Base-by-base conservation (phyloP, 768 basidiomycete genomes). In the Tephrocybe rancida region DNA sequence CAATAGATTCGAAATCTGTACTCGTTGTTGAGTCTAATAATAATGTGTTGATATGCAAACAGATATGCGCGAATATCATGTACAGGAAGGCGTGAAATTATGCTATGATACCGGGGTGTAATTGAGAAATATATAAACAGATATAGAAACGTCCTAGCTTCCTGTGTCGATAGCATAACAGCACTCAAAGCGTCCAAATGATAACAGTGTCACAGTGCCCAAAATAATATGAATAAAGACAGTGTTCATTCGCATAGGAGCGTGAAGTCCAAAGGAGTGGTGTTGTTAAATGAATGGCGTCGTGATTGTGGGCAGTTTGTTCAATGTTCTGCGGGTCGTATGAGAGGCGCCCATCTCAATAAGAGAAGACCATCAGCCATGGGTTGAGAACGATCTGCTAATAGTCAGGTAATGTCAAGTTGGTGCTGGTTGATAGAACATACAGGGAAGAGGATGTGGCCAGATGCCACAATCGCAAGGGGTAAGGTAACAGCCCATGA, bases 351-450 rank as follows among this genome's bases (percentile, higher is more conserved):
- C 16, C 4, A 8, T 16, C 37, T 74, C 63, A 82, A 54, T 78
- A 81, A 3, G 85, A 86, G 70, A 92, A 93, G 41, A 92, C 88
- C 87, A 92, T 90, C 49, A 93, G 72, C 87, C 88, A 91, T 0
- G 91, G 93, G 61, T 95, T 95, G 37, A 95, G 80, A 18, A 92
- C 84, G 50, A 95, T 87, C 79, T 88, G 57, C 10, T 37, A 26
- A 34, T 29, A 21, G 14, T 25, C 25, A 44, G 53, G 43, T 43
- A 16, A n/a, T 30, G 26, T 32, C 3, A 5, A 39, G 11, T 26
- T 16, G 7, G 42, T 21, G 44, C 8, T n/a, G 8, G 4, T 43
- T 3, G 10, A 6, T 16, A 13, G 6, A 44, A 76, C 84, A 61
- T 64, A 88, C 87, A 10, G 92, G 92, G 71, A 86, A 90, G 16